Evolutionary conservation across 805 yeast species (phyloP).

Genomic region (Groenewaldozyma tartarivorans): DNA sequence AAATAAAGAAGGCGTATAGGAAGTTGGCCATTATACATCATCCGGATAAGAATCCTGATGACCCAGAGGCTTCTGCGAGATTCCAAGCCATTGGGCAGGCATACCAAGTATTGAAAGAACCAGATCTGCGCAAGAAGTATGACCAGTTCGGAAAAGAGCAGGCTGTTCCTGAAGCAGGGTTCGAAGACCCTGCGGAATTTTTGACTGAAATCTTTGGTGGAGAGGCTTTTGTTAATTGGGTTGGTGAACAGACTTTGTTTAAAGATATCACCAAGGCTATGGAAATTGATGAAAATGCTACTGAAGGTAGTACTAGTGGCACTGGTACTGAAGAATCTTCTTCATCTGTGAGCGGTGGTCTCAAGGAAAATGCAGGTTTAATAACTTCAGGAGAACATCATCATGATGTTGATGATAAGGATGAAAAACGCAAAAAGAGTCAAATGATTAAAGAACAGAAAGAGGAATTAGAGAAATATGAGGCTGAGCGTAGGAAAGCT

Average conservation of each 20-base stretch:
- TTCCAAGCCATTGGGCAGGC: slow-evolving; percentile 64
- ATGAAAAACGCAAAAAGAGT: slow-evolving; percentile 26
- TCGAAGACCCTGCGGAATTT: slow-evolving; percentile 77
- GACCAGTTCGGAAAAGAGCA: slow-evolving; percentile 79
- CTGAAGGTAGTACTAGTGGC: slow-evolving; percentile 5
- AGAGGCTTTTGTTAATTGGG: slow-evolving; percentile 70
- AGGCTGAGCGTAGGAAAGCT: slow-evolving; percentile 65
- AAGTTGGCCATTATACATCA: slow-evolving; percentile 82
- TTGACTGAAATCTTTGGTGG: slow-evolving; percentile 86
- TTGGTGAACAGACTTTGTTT: slow-evolving; percentile 78
- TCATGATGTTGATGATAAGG: slow-evolving; percentile 9
- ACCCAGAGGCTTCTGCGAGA: slow-evolving; percentile 77
- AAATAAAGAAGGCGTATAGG: slow-evolving; percentile 89
- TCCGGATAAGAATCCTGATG: slow-evolving; percentile 95
- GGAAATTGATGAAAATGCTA: slow-evolving; percentile 33
- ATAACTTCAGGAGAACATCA: not conserved
- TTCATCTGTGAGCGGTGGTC: not conserved
- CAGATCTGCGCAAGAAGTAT: slow-evolving; percentile 56
- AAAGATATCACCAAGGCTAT: slow-evolving; percentile 61
- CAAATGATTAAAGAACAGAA: slow-evolving; percentile 33
- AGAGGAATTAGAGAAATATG: slow-evolving; percentile 53
- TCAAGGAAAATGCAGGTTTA: not conserved
- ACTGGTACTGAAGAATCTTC: not conserved
- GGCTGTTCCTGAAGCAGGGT: slow-evolving; percentile 61
- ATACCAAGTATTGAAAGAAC: slow-evolving; percentile 60